Percentiles rank a stretch among this genome's conserved stretches.
Conservation (phyloP, 495 filamentous ascomycete genomes). For the Clavariopsis aquatica region DNA sequence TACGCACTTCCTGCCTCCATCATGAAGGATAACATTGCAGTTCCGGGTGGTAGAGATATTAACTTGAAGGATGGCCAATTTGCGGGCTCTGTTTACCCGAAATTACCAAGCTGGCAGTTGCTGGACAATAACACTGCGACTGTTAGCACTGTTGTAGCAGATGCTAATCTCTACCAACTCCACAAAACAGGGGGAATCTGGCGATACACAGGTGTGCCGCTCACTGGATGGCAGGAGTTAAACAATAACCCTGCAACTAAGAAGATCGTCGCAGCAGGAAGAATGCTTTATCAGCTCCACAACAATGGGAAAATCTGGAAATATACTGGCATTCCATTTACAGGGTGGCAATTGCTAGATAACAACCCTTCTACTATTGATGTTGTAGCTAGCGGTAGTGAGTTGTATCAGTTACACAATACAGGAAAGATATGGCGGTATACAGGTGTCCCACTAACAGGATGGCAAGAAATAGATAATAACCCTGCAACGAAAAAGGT, state of each 20-base stretch:
- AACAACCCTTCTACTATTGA: not conserved
- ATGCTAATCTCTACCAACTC: too few relatives aligned
- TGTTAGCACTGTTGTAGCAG: too few relatives aligned
- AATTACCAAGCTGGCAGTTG: too few relatives aligned
- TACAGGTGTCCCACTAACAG: not conserved
- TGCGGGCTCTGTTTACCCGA: too few relatives aligned
- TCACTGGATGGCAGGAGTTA: not conserved
- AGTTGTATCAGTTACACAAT: not conserved
- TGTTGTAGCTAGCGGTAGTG: not conserved
- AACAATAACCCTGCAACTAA: conserved; percentile 1
- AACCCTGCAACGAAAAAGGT: too few relatives aligned
- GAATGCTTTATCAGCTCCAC: not conserved
- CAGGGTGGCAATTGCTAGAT: not conserved
- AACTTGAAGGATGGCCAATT: too few relatives aligned
- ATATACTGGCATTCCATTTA: not conserved
- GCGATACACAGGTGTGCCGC: not conserved
- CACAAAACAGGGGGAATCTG: not conserved
- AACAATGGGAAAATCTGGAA: not conserved
- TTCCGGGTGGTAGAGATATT: too few relatives aligned
- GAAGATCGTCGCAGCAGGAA: not conserved
- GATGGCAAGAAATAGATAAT: too few relatives aligned
- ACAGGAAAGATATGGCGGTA: not conserved
- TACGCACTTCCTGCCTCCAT: too few relatives aligned
- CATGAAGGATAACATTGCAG: too few relatives aligned
- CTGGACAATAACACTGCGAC: too few relatives aligned